Evolutionary conservation across 352 stramenopile genomes (phyloP), one percentile per base, ranked within the genome.

Genomic region (Globisporangium cylindrosporum): DNA sequence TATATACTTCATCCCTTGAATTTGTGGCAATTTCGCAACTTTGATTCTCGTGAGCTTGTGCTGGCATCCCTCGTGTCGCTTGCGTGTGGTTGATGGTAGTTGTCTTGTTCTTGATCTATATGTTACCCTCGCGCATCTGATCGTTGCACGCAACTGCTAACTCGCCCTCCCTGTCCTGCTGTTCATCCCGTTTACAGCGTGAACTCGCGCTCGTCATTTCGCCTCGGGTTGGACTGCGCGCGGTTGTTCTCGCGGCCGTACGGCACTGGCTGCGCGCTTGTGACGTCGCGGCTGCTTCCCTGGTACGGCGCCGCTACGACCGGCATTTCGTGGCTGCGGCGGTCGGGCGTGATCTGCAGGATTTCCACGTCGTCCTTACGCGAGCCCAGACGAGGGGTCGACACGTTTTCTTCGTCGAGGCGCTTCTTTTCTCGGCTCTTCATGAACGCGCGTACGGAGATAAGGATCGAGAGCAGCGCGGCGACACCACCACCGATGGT

Each of bases 401-500:
- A 34, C 14, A 20, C 59, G 1, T 46, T 32, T 51, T 72, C 67
- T 8, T 68, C 53, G 32, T 60, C 36, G 3, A 68, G 41, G 3
- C 67, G 67, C 60, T 72, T 72, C 61, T 72, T 72, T 62, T 85
- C 75, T 20, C 79, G 75, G 20, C 74, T 71, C 27, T 81, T 76
- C 24, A 86, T 66, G 62, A 86, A 86, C 1, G 78, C 80, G 18
- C 77, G 78, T 27, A 88, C 70, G 1, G 80, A 88, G 38, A 86
- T 80, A 41, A 86, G 70, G 57, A 88, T 88, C 36, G 80, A 88
- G 46, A 88, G 79, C 63, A 86, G 59, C 9, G 82, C 82, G 1
- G 82, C 82, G 36, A 90, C 74, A 32, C 77, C 82, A 76, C 82
- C 82, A 43, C 76, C 82, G 49, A 91, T 73, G 0, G 82, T 91